These are phyloP conservation scores for Fusarium luffae DNA, from an alignment of 2,329 filamentous ascomycete species.

Conservation along the genomic window DNA sequence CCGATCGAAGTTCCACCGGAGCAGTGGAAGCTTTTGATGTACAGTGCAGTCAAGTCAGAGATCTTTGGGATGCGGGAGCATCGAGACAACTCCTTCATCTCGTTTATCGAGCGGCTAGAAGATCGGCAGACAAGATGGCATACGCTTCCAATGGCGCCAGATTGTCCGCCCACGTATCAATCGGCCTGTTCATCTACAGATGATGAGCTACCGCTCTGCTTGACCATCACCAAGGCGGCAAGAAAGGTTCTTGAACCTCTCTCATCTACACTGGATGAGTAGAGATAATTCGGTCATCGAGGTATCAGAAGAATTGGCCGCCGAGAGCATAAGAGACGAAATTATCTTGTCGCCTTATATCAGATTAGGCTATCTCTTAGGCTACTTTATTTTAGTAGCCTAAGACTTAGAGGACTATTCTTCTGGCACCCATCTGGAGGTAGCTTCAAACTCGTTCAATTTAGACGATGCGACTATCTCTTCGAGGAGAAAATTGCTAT, in stretches of 20 bases:
- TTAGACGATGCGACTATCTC: background rate
- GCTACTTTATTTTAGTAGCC: background rate
- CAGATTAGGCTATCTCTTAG: background rate
- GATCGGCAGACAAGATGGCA: conserved; percentile 10
- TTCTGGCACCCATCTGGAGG: background rate
- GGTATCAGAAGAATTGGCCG: background rate
- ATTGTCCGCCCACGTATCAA: background rate
- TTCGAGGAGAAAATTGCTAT: background rate
- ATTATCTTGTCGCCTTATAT: background rate
- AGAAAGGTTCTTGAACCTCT: background rate
- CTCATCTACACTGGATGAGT: background rate
- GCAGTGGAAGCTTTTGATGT: conserved; percentile 12
- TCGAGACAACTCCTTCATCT: background rate
- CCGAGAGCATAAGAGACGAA: background rate
- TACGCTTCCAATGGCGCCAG: background rate
- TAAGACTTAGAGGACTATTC: background rate
- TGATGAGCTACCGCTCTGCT: background rate
- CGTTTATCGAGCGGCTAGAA: conserved; percentile 1
- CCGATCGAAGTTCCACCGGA: conserved; percentile 9
- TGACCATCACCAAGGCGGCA: background rate
- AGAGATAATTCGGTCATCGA: background rate
- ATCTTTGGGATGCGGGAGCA: background rate
- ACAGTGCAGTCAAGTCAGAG: background rate
- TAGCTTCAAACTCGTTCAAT: background rate
- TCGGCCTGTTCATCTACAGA: background rate